Evolutionary conservation across 371 early-diverging fungal genomes (phyloP), one percentile per base, ranked within the genome.

Genomic region (Mortierella sp.): DNA sequence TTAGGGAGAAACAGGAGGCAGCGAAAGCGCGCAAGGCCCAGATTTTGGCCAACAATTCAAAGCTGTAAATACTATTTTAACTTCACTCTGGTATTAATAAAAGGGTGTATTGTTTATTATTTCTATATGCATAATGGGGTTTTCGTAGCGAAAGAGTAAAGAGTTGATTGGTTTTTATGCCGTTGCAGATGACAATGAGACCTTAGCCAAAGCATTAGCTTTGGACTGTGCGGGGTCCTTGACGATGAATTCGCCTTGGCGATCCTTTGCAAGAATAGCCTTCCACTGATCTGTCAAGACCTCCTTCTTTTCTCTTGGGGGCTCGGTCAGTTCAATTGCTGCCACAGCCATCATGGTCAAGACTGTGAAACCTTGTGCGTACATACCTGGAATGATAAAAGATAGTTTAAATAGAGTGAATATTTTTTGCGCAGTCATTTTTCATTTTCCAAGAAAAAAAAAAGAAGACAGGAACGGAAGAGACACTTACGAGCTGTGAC

Each of bases 401-500:
- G 16, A 50, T 16, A n/a, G 50, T 5, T 50, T 50, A n/a, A 16
- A 50, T 50, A 50, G 45, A 45, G 36, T 36, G 36, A 36, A 6
- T 36, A 36, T 45, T 45, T 43, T 11, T 50, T 50, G 50, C 50
- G 50, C 50, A 50, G 50, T 50, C 50, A 7, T 65, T 36, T 36
- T 36, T 36, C 7, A 5, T 36, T 36, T 36, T 36, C 7, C 7
- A 0, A 36, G 7, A 36, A 36, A 36, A 36, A 36, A 36, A 63
- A 33, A 64, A 19, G 3, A 8, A 50, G n/a, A n/a, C 50, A 50
- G 4, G n/a, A 8, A 50, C 45, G 32, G 36, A 13, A 45, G 16
- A 45, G 16, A 45, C 21, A 93, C 93, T 91, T 93, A 86, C 94
- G 92, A 9, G 94, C 93, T 59, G 94, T 93, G 32, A 94, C 94